Evolutionary conservation across 306 rosid genomes (phyloP).

Genomic region (Dryas octopetala): DNA sequence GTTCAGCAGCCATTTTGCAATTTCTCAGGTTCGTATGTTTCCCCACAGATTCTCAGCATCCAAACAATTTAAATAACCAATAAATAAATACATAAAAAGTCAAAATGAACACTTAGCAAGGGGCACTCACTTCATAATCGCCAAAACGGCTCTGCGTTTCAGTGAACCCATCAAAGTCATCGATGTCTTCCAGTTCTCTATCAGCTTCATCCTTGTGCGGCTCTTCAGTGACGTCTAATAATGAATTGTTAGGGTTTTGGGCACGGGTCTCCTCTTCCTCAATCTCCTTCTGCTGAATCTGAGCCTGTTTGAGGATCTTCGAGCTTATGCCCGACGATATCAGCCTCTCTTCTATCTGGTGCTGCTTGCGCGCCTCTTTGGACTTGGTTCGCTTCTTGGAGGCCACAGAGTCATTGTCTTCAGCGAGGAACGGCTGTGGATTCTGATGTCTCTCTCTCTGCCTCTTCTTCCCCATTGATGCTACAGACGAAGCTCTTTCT

Average conservation of each 20-base stretch:
- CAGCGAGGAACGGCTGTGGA: conserved; percentile 69
- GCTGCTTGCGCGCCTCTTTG: conserved; percentile 31
- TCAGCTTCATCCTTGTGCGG: conserved; percentile 24
- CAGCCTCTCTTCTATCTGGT: conserved; percentile 56
- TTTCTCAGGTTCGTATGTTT: neutral
- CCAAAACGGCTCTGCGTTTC: conserved; percentile 54
- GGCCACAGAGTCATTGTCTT: conserved; percentile 38
- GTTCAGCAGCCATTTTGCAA: neutral
- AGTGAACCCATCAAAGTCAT: conserved; percentile 58
- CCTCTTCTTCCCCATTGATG: conserved; percentile 69
- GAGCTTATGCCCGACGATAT: conserved; percentile 63
- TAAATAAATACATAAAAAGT: too few species aligned
- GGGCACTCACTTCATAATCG: conserved; percentile 42
- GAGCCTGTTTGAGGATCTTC: conserved; percentile 75
- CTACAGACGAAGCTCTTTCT: neutral
- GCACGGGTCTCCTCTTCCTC: conserved; percentile 42
- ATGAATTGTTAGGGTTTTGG: conserved; percentile 26
- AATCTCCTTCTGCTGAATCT: conserved; percentile 67
- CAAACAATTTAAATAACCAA: neutral
- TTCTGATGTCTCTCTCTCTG: conserved; percentile 65
- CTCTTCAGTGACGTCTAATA: conserved; percentile 23
- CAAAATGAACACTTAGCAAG: neutral
- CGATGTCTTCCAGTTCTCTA: conserved; percentile 48
- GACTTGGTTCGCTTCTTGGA: conserved; percentile 53
- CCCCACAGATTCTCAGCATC: conserved; percentile 1